phyloP scores from a whole-genome alignment of 805 yeast genomes.

The Lipomyces sp. region DNA sequence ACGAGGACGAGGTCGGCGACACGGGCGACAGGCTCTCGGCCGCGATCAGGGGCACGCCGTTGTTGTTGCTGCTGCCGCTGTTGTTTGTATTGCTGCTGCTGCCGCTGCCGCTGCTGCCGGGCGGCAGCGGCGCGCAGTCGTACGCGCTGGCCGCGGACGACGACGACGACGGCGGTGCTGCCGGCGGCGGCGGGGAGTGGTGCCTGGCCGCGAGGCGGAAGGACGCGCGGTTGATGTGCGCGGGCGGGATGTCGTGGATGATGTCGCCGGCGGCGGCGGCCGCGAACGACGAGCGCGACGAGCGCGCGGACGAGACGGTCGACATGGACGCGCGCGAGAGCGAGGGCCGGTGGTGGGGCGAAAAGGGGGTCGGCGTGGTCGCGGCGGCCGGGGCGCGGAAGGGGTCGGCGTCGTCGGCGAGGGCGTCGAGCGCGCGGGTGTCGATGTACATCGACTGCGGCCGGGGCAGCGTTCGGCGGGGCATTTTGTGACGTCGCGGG shows the following conservation, averaged over 20 bases:
- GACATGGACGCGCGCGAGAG: no score
- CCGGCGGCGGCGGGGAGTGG: no score
- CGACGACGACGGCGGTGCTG: no score
- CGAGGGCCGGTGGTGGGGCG: no score
- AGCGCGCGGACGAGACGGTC: neutral
- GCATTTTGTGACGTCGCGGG: no score
- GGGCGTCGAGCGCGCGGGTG: neutral
- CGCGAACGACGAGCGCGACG: neutral
- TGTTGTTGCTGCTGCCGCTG: neutral
- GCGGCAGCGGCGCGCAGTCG: neutral
- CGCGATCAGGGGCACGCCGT: neutral
- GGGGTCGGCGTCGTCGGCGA: neutral
- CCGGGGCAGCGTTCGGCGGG: conserved; percentile 14
- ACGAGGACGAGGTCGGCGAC: no score
- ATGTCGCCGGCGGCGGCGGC: neutral
- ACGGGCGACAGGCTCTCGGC: no score
- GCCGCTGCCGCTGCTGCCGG: neutral
- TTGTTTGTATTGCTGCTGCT: neutral
- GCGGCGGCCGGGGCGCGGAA: neutral
- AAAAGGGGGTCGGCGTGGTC: neutral
- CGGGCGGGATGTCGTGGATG: no score
- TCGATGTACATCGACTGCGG: conserved; percentile 22
- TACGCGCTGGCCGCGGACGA: no score
- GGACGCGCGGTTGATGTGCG: no score
- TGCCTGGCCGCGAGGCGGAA: no score